These are phyloP conservation scores for Suhomyces kilbournensis DNA, from an alignment of 805 yeast species.

Conservation along the genomic window DNA sequence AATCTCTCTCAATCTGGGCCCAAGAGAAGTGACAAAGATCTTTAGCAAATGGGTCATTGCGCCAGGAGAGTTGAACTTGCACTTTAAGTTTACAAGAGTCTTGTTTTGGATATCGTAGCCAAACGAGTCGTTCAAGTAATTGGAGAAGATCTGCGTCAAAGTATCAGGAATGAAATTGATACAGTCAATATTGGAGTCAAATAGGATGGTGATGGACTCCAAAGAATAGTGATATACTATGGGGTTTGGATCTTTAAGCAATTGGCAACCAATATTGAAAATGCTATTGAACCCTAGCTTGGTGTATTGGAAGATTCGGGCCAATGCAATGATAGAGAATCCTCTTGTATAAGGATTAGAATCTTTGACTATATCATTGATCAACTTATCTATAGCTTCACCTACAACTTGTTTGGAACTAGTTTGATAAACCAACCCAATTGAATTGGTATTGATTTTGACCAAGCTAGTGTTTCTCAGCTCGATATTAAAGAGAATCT, in stretches of 20 bases:
- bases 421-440: conserved; percentile 46
- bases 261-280: conserved; percentile 54
- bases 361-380: conserved; percentile 64
- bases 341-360: conserved; percentile 63
- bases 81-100: conserved; percentile 33
- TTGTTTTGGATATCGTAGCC: conserved; percentile 35
- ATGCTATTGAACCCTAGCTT: conserved; percentile 39
- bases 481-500: conserved; percentile 46
- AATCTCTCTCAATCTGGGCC: conserved; percentile 34
- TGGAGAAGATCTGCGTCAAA: conserved; percentile 22
- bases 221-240: conserved; percentile 73
- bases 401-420: conserved; percentile 14
- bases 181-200: conserved; percentile 55
- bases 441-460: conserved; percentile 50
- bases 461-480: conserved; percentile 40
- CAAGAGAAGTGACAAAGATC: conserved; percentile 32
- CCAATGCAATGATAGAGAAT: conserved; percentile 25
- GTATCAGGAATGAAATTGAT: conserved; percentile 42
- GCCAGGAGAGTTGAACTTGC: conserved; percentile 29
- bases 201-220: conserved; percentile 52
- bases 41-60: conserved; percentile 24
- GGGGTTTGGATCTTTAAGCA: conserved; percentile 81
- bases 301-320: conserved; percentile 26
- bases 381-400: conserved; percentile 28
- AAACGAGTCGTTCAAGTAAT: conserved; percentile 35